Percentiles rank a stretch among this genome's conserved stretches.
phyloP scores from a whole-genome alignment of 768 basidiomycete species.

The Pulveroboletus sp. region DNA sequence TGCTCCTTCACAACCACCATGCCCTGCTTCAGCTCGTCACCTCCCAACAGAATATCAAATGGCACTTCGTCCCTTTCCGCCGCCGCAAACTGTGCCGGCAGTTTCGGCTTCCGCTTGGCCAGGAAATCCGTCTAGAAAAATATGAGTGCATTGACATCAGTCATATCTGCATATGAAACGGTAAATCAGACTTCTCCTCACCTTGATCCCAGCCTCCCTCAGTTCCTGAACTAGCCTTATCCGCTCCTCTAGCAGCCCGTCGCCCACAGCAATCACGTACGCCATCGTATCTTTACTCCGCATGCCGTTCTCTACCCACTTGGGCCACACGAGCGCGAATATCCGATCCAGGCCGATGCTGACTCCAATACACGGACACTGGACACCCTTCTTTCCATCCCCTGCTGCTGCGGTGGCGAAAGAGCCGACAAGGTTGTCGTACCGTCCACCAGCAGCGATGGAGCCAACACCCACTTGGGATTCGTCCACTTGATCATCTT shows the following conservation, averaged over 20 bases:
- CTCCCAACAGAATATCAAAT: constrained; percentile 88
- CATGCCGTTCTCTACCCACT: constrained; percentile 74
- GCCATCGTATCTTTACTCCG: constrained; percentile 90
- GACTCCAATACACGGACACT: constrained; percentile 86
- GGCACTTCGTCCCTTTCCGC: constrained; percentile 91
- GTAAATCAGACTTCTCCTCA: constrained; percentile 19
- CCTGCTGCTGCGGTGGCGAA: constrained; percentile 81
- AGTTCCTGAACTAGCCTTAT: constrained; percentile 75
- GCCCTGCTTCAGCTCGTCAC: constrained; percentile 78
- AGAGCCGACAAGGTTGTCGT: constrained; percentile 91
- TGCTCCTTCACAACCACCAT: constrained; percentile 91
- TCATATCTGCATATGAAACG: not conserved
- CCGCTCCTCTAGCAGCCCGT: constrained; percentile 82
- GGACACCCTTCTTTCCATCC: constrained; percentile 60
- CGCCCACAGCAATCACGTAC: constrained; percentile 88
- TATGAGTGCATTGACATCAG: constrained; percentile 1
- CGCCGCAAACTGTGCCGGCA: constrained; percentile 79
- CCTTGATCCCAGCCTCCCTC: constrained; percentile 85
- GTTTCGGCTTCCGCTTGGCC: constrained; percentile 89
- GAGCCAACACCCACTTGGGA: constrained; percentile 95
- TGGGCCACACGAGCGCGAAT: constrained; percentile 86
- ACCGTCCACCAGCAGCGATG: constrained; percentile 96
- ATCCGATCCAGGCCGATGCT: constrained; percentile 92
- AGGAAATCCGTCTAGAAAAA: constrained; percentile 78
- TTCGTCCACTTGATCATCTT: constrained; percentile 85